These are phyloP conservation scores for Colletotrichum musicola DNA, from an alignment of 2,329 filamentous ascomycete species.

Conservation along the genomic window DNA sequence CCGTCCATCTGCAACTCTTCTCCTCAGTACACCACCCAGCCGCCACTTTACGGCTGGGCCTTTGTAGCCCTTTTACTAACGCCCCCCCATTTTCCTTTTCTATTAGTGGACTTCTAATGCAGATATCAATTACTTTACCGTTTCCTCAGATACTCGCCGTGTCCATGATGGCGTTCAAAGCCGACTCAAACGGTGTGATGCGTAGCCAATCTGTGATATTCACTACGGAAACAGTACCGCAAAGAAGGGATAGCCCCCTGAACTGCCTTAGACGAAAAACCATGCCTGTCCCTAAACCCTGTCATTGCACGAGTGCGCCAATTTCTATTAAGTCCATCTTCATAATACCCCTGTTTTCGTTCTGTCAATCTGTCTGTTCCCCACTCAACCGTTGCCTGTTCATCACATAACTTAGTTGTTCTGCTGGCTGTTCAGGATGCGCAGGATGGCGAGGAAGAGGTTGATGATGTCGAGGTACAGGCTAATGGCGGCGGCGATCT, in stretches of 20 bases:
- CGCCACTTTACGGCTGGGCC: conserved; percentile 36
- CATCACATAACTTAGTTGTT: conserved; percentile 75
- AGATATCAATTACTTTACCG: conserved; percentile 66
- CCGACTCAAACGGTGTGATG: no score
- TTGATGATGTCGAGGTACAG: conserved; percentile 98
- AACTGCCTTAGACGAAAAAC: neutral
- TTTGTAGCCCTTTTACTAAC: conserved; percentile 45
- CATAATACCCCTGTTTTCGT: neutral
- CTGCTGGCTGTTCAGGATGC: conserved; percentile 95
- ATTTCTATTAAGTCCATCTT: conserved; percentile 11
- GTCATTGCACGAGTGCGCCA: neutral
- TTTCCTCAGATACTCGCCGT: neutral
- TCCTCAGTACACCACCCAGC: conserved; percentile 25
- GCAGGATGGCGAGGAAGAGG: conserved; percentile 93
- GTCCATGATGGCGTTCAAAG: no score
- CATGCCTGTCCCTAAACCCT: neutral
- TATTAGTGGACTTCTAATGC: conserved; percentile 74
- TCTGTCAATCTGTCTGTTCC: neutral
- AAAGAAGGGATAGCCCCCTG: neutral
- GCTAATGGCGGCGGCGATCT: conserved; percentile 94
- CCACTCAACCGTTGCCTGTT: neutral
- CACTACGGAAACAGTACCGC: neutral
- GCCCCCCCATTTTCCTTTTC: conserved; percentile 56
- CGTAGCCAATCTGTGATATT: conserved; percentile 14
- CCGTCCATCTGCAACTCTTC: conserved; percentile 36